These are phyloP conservation scores for Prunus persica DNA, from an alignment of 306 rosid species.

Conservation along the genomic window DNA sequence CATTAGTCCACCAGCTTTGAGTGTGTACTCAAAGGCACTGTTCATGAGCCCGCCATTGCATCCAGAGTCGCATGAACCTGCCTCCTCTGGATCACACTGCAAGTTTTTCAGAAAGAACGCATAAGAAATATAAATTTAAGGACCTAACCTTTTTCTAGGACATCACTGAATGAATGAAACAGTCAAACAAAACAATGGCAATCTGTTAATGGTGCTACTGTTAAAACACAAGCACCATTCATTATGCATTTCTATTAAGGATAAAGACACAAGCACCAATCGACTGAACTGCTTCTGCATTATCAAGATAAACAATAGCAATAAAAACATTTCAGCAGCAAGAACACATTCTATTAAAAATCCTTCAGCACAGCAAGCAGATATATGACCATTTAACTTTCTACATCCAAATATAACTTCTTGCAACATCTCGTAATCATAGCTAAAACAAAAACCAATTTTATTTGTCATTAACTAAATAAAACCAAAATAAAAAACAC, in stretches of 20 bases:
- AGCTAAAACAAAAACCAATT: background rate
- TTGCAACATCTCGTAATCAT: background rate
- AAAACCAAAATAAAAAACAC: background rate
- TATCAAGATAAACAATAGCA: background rate
- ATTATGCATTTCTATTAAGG: background rate
- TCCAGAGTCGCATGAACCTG: slow-evolving; percentile 83
- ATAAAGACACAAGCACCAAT: background rate
- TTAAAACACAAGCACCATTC: background rate
- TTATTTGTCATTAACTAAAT: too few species aligned
- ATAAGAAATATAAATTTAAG: background rate
- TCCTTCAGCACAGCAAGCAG: background rate
- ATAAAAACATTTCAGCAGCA: background rate
- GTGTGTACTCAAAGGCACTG: slow-evolving; percentile 89
- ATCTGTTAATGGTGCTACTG: background rate
- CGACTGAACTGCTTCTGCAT: background rate
- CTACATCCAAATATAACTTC: background rate
- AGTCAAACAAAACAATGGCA: background rate
- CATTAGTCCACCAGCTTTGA: slow-evolving; percentile 90
- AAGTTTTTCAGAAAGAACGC: background rate
- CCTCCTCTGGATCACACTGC: slow-evolving; percentile 94
- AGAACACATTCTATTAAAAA: background rate
- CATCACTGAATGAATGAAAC: background rate
- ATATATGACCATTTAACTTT: background rate
- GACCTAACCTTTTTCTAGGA: background rate
- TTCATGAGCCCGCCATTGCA: slow-evolving; percentile 98